Percentiles rank a stretch among this genome's conserved stretches.
Conservation (phyloP, 768 basidiomycete genomes). For the Agaricus blazei region DNA sequence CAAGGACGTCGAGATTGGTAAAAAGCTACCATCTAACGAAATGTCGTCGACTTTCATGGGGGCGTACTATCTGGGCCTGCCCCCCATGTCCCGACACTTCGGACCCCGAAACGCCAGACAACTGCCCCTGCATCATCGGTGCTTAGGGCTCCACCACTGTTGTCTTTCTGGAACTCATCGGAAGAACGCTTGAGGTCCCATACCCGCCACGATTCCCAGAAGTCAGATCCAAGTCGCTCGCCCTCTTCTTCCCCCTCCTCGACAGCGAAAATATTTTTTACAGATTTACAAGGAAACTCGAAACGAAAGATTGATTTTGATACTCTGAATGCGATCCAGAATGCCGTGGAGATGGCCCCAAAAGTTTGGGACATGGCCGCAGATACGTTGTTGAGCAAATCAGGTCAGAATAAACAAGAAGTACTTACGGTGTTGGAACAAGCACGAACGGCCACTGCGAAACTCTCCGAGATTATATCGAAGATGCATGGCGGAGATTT, state of each 20-base stretch:
- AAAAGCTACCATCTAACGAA: conserved; percentile 66
- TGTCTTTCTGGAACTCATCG: neutral
- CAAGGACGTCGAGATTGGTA: conserved; percentile 88
- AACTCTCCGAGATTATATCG: conserved; percentile 53
- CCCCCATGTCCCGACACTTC: conserved; percentile 34
- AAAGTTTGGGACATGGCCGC: conserved; percentile 80
- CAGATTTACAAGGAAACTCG: conserved; percentile 47
- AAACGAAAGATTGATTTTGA: conserved; percentile 72
- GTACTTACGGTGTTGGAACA: conserved; percentile 49
- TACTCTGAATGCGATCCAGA: conserved; percentile 71
- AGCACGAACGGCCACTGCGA: conserved; percentile 61
- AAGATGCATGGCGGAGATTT: conserved; percentile 52
- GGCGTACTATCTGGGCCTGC: conserved; percentile 30
- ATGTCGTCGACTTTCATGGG: conserved; percentile 29
- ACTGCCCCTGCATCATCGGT: conserved; percentile 29
- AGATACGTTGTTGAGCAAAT: conserved; percentile 49
- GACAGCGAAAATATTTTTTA: conserved; percentile 27
- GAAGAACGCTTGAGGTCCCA: conserved; percentile 18
- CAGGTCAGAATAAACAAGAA: conserved; percentile 41
- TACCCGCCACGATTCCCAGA: conserved; percentile 36
- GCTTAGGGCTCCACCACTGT: neutral
- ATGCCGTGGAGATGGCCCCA: conserved; percentile 75
- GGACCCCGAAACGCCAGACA: conserved; percentile 46
- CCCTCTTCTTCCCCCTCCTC: conserved; percentile 33
- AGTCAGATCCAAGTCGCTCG: conserved; percentile 29